These are phyloP conservation scores for Penstemon davidsonii DNA, from an alignment of 257 asterid species.

Conservation along the genomic window DNA sequence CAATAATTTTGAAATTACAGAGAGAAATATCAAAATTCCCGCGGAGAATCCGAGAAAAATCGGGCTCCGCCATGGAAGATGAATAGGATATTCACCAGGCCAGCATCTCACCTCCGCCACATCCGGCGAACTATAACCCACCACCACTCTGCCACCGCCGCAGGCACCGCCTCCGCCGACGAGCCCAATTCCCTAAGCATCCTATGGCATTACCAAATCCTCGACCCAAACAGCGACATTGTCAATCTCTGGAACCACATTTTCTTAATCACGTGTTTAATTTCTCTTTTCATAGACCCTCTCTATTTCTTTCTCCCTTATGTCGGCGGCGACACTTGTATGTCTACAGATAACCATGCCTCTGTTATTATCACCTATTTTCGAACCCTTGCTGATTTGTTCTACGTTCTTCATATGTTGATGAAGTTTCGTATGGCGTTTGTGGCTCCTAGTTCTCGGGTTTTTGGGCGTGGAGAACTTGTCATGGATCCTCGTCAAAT, in stretches of 20 bases:
- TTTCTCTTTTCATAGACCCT: slow-evolving; percentile 88
- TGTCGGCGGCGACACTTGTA: too few species aligned
- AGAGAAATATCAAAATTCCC: neutral
- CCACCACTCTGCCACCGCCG: slow-evolving; percentile 22
- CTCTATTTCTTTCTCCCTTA: slow-evolving; percentile 36
- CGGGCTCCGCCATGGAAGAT: slow-evolving; percentile 98
- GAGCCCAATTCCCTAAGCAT: slow-evolving; percentile 37
- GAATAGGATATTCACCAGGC: slow-evolving; percentile 73
- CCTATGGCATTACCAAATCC: slow-evolving; percentile 74
- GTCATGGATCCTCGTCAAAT: slow-evolving; percentile 63
- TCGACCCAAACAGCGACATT: slow-evolving; percentile 88
- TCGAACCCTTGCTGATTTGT: slow-evolving; percentile 64
- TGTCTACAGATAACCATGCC: too few species aligned
- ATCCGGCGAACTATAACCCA: slow-evolving; percentile 51
- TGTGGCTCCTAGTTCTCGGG: slow-evolving; percentile 69
- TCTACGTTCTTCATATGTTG: slow-evolving; percentile 65
- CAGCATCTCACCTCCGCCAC: slow-evolving; percentile 86
- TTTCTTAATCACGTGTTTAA: slow-evolving; percentile 44
- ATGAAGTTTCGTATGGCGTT: slow-evolving; percentile 92
- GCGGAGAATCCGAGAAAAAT: slow-evolving; percentile 49
- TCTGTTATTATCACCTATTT: neutral
- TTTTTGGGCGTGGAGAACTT: slow-evolving; percentile 66
- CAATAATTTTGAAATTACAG: too few species aligned
- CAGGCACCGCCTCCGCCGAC: too few species aligned
- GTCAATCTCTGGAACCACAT: slow-evolving; percentile 88